Evolutionary conservation across 2,329 filamentous ascomycete species (phyloP), one percentile per base, ranked within the genome.

Genomic region (Fonsecaea erecta): DNA sequence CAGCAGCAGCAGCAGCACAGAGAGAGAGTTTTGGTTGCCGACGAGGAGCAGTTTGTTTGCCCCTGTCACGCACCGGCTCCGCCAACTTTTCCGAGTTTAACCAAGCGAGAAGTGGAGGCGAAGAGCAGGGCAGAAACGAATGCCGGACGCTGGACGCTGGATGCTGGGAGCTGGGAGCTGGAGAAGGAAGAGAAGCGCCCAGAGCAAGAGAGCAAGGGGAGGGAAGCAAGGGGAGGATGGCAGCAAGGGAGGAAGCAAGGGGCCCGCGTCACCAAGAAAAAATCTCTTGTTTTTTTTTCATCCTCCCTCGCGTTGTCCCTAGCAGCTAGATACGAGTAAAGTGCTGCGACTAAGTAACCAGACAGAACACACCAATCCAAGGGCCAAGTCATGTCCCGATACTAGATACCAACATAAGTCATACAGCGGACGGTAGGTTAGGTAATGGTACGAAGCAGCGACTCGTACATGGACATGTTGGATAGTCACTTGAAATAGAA

Each of bases 21-120:
- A n/a, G 16, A 11, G 32, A 5, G 9, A 11, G 3, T 34, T 34
- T 34, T 7, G 32, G n/a, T n/a, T 34, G 32, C 3, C 7, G 32
- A 34, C 28, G 28, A 34, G 9, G 32, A 34, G 32, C 32, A 11
- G 32, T 34, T 34, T 32, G 9, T 53, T 34, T 53, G 51, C 51
- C 51, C 51, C 51, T 53, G 51, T 32, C 51, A n/a, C 30, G 26
- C 26, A 11, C 24, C 24, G 5, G 26, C 51, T 30, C n/a, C 26
- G 18, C 51, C n/a, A 48, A 24, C 43, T 24, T 24, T 24, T 48
- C 43, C 43, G 7, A 48, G 43, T 48, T 48, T 48, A 48, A 24
- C 43, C 43, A 48, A 48, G 43, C 43, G 43, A 48, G 43, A 48
- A 24, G 43, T 48, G 43, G 43, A 48, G 43, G 43, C 43, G 43